Conservation (phyloP, 2,329 filamentous ascomycete genomes). For the Leptographium procerum region DNA sequence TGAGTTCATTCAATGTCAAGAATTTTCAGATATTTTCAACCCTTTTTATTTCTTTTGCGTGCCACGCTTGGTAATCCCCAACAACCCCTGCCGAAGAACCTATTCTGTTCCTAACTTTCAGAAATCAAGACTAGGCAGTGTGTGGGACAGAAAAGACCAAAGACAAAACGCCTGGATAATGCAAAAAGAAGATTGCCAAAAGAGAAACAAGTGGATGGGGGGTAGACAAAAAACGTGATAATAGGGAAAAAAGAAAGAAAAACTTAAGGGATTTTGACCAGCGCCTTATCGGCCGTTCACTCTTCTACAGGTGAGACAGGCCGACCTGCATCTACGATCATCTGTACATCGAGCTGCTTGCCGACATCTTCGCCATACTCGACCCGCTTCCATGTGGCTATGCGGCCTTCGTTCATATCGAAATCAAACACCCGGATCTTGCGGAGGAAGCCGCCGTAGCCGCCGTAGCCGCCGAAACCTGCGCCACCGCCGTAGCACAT, state of each 20-base stretch:
- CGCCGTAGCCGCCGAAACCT: conserved; percentile 90
- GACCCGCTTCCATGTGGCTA: conserved; percentile 84
- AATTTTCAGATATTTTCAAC: too few species aligned
- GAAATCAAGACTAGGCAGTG: not conserved
- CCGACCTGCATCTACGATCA: conserved; percentile 53
- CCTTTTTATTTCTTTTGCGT: too few species aligned
- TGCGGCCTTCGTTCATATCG: conserved; percentile 79
- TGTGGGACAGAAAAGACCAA: not conserved
- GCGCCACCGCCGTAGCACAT: conserved; percentile 95
- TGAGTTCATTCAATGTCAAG: not conserved
- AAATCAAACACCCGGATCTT: conserved; percentile 84
- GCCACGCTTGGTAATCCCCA: not conserved
- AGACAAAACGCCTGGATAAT: conserved; percentile 9
- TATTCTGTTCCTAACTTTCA: not conserved
- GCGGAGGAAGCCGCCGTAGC: conserved; percentile 76
- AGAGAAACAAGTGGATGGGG: not conserved
- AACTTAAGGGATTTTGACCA: not conserved
- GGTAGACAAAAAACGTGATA: not conserved
- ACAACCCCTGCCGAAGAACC: not conserved
- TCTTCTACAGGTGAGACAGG: conserved; percentile 22
- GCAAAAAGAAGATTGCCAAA: not conserved
- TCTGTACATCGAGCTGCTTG: conserved; percentile 46
- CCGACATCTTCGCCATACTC: conserved; percentile 51
- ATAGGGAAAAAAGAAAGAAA: not conserved
- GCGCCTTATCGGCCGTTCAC: not conserved